Conservation (phyloP, 495 filamentous ascomycete species). For the Tuber melanosporum region DNA sequence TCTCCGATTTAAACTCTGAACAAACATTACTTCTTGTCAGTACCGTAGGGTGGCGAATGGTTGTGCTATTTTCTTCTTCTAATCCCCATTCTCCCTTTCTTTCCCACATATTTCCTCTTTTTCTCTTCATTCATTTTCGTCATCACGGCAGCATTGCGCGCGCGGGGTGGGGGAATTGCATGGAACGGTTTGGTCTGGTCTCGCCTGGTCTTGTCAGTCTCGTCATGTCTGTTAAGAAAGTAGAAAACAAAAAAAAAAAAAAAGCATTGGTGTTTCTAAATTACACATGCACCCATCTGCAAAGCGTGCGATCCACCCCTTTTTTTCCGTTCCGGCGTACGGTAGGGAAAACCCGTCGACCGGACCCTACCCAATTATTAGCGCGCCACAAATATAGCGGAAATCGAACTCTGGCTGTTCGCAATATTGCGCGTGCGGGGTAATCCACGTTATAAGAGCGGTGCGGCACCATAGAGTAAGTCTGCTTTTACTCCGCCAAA, state of each 20-base stretch:
- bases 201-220: not conserved
- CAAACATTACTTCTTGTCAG: conserved; percentile 4
- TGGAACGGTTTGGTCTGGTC: not conserved
- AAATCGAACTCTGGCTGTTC: not conserved
- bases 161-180: not conserved
- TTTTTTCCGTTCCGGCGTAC: not conserved
- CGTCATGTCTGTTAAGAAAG: not conserved
- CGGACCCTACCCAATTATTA: not conserved
- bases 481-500: too few relatives aligned
- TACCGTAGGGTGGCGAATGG: not conserved
- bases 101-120: not conserved
- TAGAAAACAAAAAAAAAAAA: not conserved
- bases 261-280: not conserved
- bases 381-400: not conserved
- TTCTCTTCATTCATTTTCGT: not conserved
- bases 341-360: not conserved
- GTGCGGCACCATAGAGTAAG: not conserved
- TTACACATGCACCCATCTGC: not conserved
- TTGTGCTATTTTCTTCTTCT: not conserved
- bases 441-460: not conserved
- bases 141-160: not conserved
- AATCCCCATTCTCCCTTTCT: not conserved
- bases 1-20: not conserved
- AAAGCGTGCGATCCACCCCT: not conserved
- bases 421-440: not conserved